Evolutionary conservation across 805 yeast genomes (phyloP), one percentile per base, ranked within the genome.

Genomic region (Naumovozyma baii): DNA sequence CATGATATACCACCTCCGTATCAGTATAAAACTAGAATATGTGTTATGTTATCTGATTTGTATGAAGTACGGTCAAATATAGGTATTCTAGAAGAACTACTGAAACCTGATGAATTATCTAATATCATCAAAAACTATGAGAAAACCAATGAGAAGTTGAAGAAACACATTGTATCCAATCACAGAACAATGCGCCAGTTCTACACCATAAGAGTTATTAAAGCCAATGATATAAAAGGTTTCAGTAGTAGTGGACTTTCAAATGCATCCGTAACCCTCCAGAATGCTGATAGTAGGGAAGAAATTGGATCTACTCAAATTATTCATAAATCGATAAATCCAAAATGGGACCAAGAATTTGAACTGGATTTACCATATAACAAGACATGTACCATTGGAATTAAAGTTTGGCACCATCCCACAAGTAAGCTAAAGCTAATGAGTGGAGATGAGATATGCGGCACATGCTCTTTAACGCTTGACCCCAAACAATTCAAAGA

Each of bases 311-410:
- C 74, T 44, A 88, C 97, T 0, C 68, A 83, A 48, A 72, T 79
- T 0, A 66, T 83, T 3, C 66, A 69, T 22, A 74, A 74, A 39
- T 74, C 78, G 3, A 62, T 72, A 26, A 76, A 78, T 49, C 96
- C 96, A 0, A 74, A 72, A 13, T 90, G 94, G 94, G 83, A 84
- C 51, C 95, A 88, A 63, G 83, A 82, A 41, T 84, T 86, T 55
- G 95, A 86, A 56, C 42, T 63, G 19, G 62, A 54, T 25, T 51
- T 68, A 3, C 59, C 61, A 0, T 67, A 70, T 0, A 60, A 67
- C 17, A 59, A 70, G 2, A 54, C 72, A 2, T 62, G 70, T 29
- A 67, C 74, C 19, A 47, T 82, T 1, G 70, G 76, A 2, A 72
- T 76, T 1, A 78, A 80, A 1, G 73, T 83, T 0, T 84, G 94